Conservation (phyloP, 2,329 filamentous ascomycete genomes). For the Penicillium sp. region DNA sequence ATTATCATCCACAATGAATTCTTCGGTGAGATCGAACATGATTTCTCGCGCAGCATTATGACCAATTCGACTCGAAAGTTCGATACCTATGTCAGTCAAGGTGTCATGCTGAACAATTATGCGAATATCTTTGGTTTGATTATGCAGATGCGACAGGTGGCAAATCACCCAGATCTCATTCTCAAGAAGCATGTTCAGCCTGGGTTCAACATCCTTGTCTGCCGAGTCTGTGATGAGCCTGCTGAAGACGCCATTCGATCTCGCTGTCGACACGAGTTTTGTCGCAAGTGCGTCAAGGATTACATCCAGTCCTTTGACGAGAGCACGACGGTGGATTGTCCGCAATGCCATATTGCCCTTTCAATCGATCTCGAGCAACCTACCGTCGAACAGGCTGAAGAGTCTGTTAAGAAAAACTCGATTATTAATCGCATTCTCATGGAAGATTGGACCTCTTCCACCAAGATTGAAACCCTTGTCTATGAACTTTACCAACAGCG, state of each 20-base stretch:
- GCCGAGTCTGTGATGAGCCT: constrained; percentile 93
- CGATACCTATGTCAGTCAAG: constrained; percentile 91
- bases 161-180: constrained; percentile 92
- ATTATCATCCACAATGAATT: constrained; percentile 91
- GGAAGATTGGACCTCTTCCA: constrained; percentile 97
- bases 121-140: constrained; percentile 99
- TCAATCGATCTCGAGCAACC: constrained; percentile 93
- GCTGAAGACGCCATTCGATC: constrained; percentile 93
- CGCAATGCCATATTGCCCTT: constrained; percentile 85
- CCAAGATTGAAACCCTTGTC: constrained; percentile 94
- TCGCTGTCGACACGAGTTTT: constrained; percentile 90
- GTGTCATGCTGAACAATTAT: constrained; percentile 94
- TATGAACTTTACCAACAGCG: constrained; percentile 91
- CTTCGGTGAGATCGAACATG: constrained; percentile 93
- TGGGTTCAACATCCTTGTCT: constrained; percentile 87
- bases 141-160: constrained; percentile 98
- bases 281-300: constrained; percentile 74
- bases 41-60: constrained; percentile 96
- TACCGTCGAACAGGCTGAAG: constrained; percentile 89
- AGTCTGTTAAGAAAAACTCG: constrained; percentile 84
- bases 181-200: constrained; percentile 83
- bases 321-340: constrained; percentile 65
- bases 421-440: constrained; percentile 99
- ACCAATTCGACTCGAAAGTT: constrained; percentile 84
- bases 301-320: constrained; percentile 76